phyloP scores from a whole-genome alignment of 768 basidiomycete genomes.

The Xerocomus spinulosus region DNA sequence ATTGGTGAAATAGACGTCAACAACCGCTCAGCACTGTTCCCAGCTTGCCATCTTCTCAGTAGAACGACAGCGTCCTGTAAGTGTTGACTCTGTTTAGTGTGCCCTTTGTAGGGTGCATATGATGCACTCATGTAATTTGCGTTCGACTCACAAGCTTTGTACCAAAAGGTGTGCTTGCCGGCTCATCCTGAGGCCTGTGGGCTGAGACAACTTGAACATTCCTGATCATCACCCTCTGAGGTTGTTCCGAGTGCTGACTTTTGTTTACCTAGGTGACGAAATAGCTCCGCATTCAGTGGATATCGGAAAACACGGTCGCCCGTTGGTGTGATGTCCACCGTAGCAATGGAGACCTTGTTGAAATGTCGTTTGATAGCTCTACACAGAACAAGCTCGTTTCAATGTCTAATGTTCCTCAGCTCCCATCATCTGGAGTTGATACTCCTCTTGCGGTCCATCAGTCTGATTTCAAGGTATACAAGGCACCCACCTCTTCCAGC shows the following conservation, averaged over 20 bases:
- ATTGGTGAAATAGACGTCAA: conserved; percentile 12
- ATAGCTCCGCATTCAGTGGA: background rate
- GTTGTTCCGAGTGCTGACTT: conserved; percentile 6
- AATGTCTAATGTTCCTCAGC: conserved; percentile 24
- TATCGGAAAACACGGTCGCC: conserved; percentile 3
- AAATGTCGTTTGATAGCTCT: conserved; percentile 15
- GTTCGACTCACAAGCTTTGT: conserved; percentile 65
- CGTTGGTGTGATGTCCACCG: conserved; percentile 10
- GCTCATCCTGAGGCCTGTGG: conserved; percentile 60
- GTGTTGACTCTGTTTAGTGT: conserved; percentile 1
- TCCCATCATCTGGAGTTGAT: background rate
- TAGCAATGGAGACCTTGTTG: conserved; percentile 12
- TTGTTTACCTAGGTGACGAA: background rate
- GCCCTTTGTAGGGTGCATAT: conserved; percentile 21
- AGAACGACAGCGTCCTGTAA: conserved; percentile 5
- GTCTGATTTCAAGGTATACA: conserved; percentile 47
- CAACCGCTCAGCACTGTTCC: too few species aligned
- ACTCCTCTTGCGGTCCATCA: conserved; percentile 3
- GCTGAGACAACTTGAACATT: conserved; percentile 62
- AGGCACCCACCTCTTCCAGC: conserved; percentile 33
- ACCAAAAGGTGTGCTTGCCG: conserved; percentile 76
- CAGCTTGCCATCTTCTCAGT: too few species aligned
- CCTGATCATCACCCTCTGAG: conserved; percentile 37
- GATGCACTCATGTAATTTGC: conserved; percentile 83
- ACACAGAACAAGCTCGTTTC: conserved; percentile 10